A percentile compares a stretch with the other conserved stretches of the same genome.
Evolutionary conservation across 192 early-diverging fungal species (phyloP).

Genomic region (Neocallimastix lanati): DNA sequence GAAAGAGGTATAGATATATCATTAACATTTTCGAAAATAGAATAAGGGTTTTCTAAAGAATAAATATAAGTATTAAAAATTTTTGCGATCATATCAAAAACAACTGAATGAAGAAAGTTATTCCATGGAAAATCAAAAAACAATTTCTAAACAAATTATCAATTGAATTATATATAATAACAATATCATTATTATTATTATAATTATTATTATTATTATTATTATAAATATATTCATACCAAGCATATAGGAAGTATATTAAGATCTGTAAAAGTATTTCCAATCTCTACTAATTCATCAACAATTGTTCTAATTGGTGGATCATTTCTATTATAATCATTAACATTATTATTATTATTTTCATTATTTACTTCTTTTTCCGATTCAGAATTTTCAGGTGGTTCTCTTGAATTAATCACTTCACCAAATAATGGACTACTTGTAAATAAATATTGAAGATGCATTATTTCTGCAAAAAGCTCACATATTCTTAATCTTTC

Average conservation of each 20-base stretch:
- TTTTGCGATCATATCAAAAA: constrained; percentile 97
- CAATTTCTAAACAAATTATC: constrained; percentile 26
- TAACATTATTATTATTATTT: background rate
- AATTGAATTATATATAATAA: background rate
- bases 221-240: constrained; percentile 7
- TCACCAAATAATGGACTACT: constrained; percentile 37
- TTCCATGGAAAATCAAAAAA: constrained; percentile 95
- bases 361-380: background rate
- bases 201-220: background rate
- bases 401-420: constrained; percentile 8
- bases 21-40: background rate
- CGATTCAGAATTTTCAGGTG: background rate
- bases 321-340: background rate
- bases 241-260: constrained; percentile 29
- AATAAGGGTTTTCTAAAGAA: background rate
- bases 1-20: constrained; percentile 4
- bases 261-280: constrained; percentile 20
- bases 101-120: constrained; percentile 96
- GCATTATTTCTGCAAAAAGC: constrained; percentile 92
- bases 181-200: background rate
- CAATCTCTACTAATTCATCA: constrained; percentile 26
- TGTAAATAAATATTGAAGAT: constrained; percentile 49
- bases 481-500: constrained; percentile 92
- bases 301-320: constrained; percentile 7
- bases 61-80: constrained; percentile 82